Evolutionary conservation across 2,329 filamentous ascomycete genomes (phyloP).

Genomic region (Exophiala calicioides): DNA sequence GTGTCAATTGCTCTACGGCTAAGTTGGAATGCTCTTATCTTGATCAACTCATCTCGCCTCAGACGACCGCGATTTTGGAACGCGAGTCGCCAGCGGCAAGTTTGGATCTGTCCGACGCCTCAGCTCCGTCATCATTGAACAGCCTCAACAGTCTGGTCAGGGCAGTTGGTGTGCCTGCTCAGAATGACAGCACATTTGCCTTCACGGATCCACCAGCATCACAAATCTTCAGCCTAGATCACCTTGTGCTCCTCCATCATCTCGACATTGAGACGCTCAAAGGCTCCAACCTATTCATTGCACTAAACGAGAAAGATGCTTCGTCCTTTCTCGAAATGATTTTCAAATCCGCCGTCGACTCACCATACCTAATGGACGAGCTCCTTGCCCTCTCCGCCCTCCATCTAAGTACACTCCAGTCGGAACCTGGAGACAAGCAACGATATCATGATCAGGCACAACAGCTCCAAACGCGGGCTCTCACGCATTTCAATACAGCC

Average conservation of each 20-base stretch:
- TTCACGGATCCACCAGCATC: too few relatives aligned
- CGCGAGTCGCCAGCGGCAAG: too few relatives aligned
- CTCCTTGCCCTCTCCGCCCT: background rate
- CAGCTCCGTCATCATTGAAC: too few relatives aligned
- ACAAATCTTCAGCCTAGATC: slow-evolving; percentile 2
- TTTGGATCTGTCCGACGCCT: too few relatives aligned
- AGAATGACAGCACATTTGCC: background rate
- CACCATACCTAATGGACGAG: background rate
- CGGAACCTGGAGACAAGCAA: background rate
- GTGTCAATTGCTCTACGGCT: background rate
- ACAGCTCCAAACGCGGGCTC: background rate
- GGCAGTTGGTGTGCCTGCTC: too few relatives aligned
- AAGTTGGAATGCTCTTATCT: background rate
- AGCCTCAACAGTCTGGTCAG: too few relatives aligned
- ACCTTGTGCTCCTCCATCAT: slow-evolving; percentile 1
- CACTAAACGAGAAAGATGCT: background rate
- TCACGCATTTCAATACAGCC: background rate
- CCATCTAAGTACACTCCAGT: background rate
- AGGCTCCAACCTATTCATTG: slow-evolving; percentile 1
- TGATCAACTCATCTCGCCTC: background rate
- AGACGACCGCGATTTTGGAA: too few relatives aligned
- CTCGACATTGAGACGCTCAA: slow-evolving; percentile 2
- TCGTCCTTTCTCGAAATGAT: too few relatives aligned
- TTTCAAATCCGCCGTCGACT: background rate
- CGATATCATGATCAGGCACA: too few relatives aligned